These are phyloP conservation scores for Candida krabiensis DNA, from an alignment of 805 yeast genomes.

Conservation along the genomic window DNA sequence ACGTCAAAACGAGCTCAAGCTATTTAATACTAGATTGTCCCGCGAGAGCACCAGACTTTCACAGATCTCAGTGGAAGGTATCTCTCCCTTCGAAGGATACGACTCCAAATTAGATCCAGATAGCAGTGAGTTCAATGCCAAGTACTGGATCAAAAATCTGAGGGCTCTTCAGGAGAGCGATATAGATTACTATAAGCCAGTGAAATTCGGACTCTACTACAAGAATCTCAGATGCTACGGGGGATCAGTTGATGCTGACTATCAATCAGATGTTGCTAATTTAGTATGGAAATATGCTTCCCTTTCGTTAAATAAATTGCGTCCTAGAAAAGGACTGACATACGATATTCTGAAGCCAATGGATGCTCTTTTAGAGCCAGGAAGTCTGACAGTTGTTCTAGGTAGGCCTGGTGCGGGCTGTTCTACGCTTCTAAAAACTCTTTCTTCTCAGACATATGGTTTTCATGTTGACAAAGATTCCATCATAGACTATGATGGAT, in stretches of 20 bases:
- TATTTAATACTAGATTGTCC: constrained; percentile 34
- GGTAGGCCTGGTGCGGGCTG: constrained; percentile 83
- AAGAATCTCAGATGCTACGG: constrained; percentile 56
- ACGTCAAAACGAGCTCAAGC: constrained; percentile 4
- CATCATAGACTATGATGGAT: constrained; percentile 51
- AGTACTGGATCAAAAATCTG: constrained; percentile 61
- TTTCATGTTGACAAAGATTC: constrained; percentile 48
- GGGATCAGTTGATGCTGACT: constrained; percentile 59
- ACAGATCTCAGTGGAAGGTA: constrained; percentile 38
- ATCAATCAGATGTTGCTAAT: constrained; percentile 54
- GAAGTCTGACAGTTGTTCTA: constrained; percentile 65
- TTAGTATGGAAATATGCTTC: constrained; percentile 29
- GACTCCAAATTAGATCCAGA: constrained; percentile 51
- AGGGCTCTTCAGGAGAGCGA: constrained; percentile 47
- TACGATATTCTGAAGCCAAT: constrained; percentile 57
- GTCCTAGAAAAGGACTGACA: constrained; percentile 10
- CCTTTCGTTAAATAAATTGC: constrained; percentile 8
- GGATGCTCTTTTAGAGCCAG: constrained; percentile 60
- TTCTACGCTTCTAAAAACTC: constrained; percentile 59
- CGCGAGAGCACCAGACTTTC: constrained; percentile 32
- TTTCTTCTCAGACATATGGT: constrained; percentile 58
- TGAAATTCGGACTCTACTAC: constrained; percentile 55
- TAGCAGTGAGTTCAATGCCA: constrained; percentile 49
- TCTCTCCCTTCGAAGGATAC: constrained; percentile 30
- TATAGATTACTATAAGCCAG: constrained; percentile 59